Conservation (phyloP, 352 stramenopile genomes). For the Globisporangium solare region DNA sequence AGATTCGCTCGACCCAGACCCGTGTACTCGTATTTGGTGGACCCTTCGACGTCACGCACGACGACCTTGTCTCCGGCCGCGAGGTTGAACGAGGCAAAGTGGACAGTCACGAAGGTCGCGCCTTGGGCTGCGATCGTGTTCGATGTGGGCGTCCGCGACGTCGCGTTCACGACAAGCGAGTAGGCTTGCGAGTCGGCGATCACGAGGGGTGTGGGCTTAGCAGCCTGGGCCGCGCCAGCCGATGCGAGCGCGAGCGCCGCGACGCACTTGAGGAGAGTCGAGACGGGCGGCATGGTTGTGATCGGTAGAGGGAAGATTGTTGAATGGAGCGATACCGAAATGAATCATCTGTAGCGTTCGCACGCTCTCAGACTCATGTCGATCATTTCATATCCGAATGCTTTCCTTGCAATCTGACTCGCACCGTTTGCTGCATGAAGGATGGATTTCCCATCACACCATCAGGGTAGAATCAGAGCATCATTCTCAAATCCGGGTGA, state of each 20-base stretch:
- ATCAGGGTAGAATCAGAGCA: too few relatives aligned
- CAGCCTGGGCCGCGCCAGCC: neutral
- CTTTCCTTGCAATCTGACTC: too few relatives aligned
- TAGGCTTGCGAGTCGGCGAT: conserved; percentile 18
- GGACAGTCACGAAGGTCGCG: conserved; percentile 36
- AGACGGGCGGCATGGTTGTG: neutral
- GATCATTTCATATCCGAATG: too few relatives aligned
- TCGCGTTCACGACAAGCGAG: conserved; percentile 24
- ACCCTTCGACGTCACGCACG: conserved; percentile 16
- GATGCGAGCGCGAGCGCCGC: neutral
- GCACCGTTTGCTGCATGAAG: too few relatives aligned
- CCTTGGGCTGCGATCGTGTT: conserved; percentile 16
- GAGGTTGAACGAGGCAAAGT: conserved; percentile 35
- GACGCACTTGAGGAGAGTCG: conserved; percentile 1
- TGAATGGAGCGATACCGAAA: neutral
- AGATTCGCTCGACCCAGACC: conserved; percentile 26
- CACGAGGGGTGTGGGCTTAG: conserved; percentile 10
- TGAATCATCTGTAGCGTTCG: too few relatives aligned
- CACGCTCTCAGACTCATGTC: too few relatives aligned
- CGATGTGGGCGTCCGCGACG: conserved; percentile 9
- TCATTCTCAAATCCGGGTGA: too few relatives aligned
- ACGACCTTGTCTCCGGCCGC: conserved; percentile 24
- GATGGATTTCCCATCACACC: too few relatives aligned
- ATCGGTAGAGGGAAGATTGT: neutral
- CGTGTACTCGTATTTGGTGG: conserved; percentile 22